These are phyloP conservation scores for Hordeum marinum DNA, from an alignment of 176 grass and related monocot genomes.

Conservation along the genomic window DNA sequence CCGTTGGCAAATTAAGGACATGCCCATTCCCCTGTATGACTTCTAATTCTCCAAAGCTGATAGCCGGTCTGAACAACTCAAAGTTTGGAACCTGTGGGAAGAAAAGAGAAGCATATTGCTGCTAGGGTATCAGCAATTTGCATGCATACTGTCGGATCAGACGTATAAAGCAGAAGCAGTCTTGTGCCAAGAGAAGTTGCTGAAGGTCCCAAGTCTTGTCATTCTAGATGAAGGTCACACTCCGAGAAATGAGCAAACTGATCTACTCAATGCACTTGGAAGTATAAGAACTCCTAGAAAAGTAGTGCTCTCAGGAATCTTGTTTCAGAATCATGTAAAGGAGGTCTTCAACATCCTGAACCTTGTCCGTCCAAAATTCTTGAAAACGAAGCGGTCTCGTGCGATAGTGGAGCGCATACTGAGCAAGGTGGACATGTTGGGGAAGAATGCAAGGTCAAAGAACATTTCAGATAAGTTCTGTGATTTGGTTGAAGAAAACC, in stretches of 20 bases:
- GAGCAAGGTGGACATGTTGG: constrained; percentile 57
- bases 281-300: constrained; percentile 68
- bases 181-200: constrained; percentile 53
- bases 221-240: constrained; percentile 95
- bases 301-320: constrained; percentile 77
- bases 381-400: constrained; percentile 45
- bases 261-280: constrained; percentile 57
- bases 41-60: constrained; percentile 70
- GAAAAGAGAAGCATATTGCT: constrained; percentile 65
- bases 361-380: constrained; percentile 72
- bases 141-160: constrained; percentile 50
- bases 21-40: constrained; percentile 50
- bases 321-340: constrained; percentile 83
- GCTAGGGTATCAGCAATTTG: constrained; percentile 76
- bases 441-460: constrained; percentile 29
- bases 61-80: constrained; percentile 47
- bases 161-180: constrained; percentile 6
- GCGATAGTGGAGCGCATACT: constrained; percentile 58
- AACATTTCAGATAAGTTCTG: constrained; percentile 34
- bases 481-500: constrained; percentile 71
- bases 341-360: constrained; percentile 91
- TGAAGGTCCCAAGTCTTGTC: constrained; percentile 66
- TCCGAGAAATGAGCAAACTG: constrained; percentile 67
- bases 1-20: constrained; percentile 61
- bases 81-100: constrained; percentile 69